Percentiles rank a stretch among this genome's conserved stretches.
Conservation (phyloP, 2,329 filamentous ascomycete genomes). For the Penicillium olsonii region DNA sequence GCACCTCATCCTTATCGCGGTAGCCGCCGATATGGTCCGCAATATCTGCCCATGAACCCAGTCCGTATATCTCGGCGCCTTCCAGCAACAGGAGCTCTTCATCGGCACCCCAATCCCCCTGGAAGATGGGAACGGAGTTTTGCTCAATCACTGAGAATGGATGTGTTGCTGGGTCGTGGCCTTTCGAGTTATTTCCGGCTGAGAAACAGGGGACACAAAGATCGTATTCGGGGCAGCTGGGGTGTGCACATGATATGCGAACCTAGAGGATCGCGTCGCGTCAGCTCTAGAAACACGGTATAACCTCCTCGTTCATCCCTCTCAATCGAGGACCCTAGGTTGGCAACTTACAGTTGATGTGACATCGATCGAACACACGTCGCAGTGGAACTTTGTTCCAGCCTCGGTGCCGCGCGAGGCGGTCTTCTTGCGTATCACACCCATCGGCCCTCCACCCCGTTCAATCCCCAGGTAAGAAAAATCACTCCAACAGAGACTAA, state of each 20-base stretch:
- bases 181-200: conserved; percentile 74
- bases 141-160: conserved; percentile 94
- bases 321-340: not conserved
- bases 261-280: conserved; percentile 58
- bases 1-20: conserved; percentile 89
- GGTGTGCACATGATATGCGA: conserved; percentile 86
- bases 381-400: conserved; percentile 94
- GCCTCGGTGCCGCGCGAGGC: conserved; percentile 81
- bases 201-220: conserved; percentile 95
- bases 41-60: conserved; percentile 97
- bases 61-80: conserved; percentile 91
- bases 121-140: conserved; percentile 96
- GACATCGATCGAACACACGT: conserved; percentile 94
- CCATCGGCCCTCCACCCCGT: conserved; percentile 61
- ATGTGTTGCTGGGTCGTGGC: conserved; percentile 84
- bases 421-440: conserved; percentile 94
- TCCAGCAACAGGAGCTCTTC: conserved; percentile 93
- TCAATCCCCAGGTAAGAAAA: conserved; percentile 43
- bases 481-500: conserved; percentile 29
- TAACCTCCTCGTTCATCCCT: not conserved
- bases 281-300: not conserved
- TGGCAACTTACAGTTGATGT: conserved; percentile 79
- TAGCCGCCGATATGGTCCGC: conserved; percentile 97
- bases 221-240: conserved; percentile 88
- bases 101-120: conserved; percentile 93